A percentile compares a stretch with the other conserved stretches of the same genome.
phyloP scores from a whole-genome alignment of 345 rosid species.

The Durio zibethinus region DNA sequence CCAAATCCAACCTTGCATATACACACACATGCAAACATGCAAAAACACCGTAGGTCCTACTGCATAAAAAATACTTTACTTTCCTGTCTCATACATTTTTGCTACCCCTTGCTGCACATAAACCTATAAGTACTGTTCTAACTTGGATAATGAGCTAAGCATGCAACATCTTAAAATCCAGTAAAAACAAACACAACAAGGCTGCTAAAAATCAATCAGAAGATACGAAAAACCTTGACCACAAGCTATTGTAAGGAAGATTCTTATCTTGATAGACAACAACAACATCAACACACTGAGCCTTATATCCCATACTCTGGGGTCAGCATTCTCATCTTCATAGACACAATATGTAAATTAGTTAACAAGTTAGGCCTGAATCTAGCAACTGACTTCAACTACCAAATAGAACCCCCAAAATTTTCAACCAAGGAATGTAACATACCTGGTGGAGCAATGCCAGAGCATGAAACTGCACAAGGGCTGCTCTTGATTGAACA shows the following conservation, averaged over 20 bases:
- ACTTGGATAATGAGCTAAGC: neutral
- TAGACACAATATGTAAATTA: neutral
- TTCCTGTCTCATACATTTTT: neutral
- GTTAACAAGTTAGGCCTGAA: neutral
- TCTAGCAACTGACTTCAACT: conserved; percentile 12
- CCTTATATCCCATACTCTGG: no score
- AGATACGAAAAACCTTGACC: neutral
- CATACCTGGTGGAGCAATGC: conserved; percentile 86
- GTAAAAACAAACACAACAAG: neutral
- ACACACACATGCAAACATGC: neutral
- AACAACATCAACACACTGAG: no score
- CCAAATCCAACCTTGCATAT: neutral
- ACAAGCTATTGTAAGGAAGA: neutral
- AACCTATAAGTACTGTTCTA: neutral
- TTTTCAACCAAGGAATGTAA: conserved; percentile 10
- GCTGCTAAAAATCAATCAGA: neutral
- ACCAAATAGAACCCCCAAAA: neutral
- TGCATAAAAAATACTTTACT: neutral
- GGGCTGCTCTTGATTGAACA: conserved; percentile 93
- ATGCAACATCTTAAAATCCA: neutral
- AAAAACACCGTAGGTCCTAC: neutral
- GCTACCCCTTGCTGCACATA: neutral
- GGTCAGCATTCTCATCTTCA: neutral
- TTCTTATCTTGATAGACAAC: neutral
- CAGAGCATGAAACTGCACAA: conserved; percentile 95